Evolutionary conservation across 768 basidiomycete species (phyloP).

Genomic region (Russula sp.): DNA sequence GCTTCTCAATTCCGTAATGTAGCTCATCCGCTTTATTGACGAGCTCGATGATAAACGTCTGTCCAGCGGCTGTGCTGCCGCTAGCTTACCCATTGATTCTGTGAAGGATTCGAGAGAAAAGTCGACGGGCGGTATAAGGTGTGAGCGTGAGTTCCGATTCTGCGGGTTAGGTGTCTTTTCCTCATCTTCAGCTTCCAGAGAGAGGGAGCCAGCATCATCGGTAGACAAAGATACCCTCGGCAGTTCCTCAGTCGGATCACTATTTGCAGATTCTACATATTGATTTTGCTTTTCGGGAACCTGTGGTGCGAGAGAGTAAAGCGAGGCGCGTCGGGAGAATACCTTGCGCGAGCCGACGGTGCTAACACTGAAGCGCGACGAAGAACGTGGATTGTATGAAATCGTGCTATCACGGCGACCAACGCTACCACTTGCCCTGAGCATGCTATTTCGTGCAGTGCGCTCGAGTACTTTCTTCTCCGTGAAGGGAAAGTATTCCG

Average conservation of each 20-base stretch:
- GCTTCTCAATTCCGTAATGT: conserved; percentile 73
- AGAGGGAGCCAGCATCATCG: conserved; percentile 59
- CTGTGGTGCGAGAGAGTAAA: conserved; percentile 38
- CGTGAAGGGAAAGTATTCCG: conserved; percentile 91
- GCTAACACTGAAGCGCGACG: conserved; percentile 58
- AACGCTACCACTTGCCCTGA: conserved; percentile 45
- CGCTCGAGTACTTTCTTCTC: conserved; percentile 88
- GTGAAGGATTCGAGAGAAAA: conserved; percentile 74
- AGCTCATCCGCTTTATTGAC: conserved; percentile 61
- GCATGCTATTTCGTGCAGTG: conserved; percentile 85
- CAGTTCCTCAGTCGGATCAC: conserved; percentile 38
- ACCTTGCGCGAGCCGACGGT: conserved; percentile 38
- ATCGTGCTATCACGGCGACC: conserved; percentile 43
- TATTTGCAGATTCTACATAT: not conserved
- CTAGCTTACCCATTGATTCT: conserved; percentile 62
- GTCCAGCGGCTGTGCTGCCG: conserved; percentile 32
- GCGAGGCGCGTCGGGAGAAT: conserved; percentile 39
- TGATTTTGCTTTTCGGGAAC: conserved; percentile 23
- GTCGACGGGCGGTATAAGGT: conserved; percentile 69
- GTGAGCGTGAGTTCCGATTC: conserved; percentile 35
- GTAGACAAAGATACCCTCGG: conserved; percentile 72
- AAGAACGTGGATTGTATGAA: conserved; percentile 39
- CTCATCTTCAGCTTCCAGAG: conserved; percentile 47
- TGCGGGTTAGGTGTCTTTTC: conserved; percentile 27
- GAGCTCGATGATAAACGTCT: conserved; percentile 38